phyloP scores from a whole-genome alignment of 352 stramenopile species.

The Aphanomyces euteiches region DNA sequence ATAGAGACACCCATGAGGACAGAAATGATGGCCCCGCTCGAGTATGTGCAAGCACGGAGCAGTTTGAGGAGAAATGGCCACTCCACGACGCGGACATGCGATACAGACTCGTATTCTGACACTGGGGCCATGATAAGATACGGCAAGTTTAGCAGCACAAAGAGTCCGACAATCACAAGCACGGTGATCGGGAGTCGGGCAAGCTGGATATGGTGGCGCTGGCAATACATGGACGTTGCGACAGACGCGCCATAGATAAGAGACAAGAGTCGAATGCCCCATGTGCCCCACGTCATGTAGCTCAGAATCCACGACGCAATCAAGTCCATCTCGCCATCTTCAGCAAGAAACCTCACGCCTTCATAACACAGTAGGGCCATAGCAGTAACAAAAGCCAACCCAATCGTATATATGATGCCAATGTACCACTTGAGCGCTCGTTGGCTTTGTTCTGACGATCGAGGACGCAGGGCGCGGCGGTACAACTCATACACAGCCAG shows the following conservation, averaged over 20 bases:
- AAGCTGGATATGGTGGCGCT: neutral
- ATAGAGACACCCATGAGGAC: slow-evolving; percentile 8
- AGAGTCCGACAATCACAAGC: slow-evolving; percentile 3
- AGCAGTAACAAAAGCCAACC: neutral
- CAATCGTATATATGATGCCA: neutral
- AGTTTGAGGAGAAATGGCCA: neutral
- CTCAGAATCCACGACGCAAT: neutral
- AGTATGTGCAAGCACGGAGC: neutral
- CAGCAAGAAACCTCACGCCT: neutral
- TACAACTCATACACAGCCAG: neutral
- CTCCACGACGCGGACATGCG: neutral
- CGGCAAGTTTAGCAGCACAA: slow-evolving; percentile 9
- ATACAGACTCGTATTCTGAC: neutral
- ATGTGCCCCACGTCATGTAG: neutral
- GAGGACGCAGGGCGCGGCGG: neutral
- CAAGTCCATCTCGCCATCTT: neutral
- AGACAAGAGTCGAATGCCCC: neutral
- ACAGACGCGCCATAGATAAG: neutral
- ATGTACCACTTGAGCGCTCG: neutral
- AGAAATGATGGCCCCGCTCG: neutral
- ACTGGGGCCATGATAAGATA: slow-evolving; percentile 3
- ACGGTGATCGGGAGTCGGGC: neutral
- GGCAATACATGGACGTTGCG: neutral
- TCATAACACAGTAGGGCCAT: neutral
- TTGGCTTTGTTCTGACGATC: neutral